These are phyloP conservation scores for Alternaria conjuncta DNA, from an alignment of 2,329 filamentous ascomycete species.

Conservation along the genomic window DNA sequence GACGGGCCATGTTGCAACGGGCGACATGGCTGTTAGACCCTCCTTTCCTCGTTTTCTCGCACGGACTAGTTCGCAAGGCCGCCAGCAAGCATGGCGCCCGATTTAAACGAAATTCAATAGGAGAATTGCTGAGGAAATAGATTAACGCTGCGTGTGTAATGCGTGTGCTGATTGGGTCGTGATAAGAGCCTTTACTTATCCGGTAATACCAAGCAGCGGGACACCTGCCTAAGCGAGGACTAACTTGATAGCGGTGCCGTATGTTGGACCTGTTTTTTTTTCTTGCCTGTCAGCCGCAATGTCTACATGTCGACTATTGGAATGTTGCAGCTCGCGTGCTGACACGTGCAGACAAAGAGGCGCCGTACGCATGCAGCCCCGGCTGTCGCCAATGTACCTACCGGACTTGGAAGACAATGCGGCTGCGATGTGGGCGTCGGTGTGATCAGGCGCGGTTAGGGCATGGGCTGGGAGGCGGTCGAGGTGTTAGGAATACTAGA, in stretches of 20 bases:
- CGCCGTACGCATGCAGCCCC: not conserved
- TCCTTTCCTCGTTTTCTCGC: not conserved
- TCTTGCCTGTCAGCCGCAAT: constrained; percentile 12
- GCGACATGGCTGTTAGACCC: not conserved
- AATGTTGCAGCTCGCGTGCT: constrained; percentile 8
- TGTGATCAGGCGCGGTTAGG: constrained; percentile 1
- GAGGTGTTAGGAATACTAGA: not conserved
- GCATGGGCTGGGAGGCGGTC: not conserved
- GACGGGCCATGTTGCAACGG: not conserved
- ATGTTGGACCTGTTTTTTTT: not conserved
- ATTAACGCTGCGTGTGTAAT: not conserved
- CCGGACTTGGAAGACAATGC: not conserved
- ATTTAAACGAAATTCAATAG: not conserved
- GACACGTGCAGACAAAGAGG: not conserved
- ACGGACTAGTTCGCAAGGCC: not conserved
- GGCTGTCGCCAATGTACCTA: not conserved
- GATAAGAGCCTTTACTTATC: constrained; percentile 13
- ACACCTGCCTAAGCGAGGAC: constrained; percentile 13
- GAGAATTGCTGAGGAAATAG: not conserved
- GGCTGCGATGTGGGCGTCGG: not conserved
- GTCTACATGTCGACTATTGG: constrained; percentile 7
- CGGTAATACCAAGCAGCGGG: constrained; percentile 11
- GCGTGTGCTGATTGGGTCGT: constrained; percentile 3
- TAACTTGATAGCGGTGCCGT: constrained; percentile 7
- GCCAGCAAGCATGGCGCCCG: not conserved